Percentiles rank a stretch among this genome's conserved stretches.
Conservation (phyloP, 2,329 filamentous ascomycete genomes). For the Pyrenophora seminiperda region DNA sequence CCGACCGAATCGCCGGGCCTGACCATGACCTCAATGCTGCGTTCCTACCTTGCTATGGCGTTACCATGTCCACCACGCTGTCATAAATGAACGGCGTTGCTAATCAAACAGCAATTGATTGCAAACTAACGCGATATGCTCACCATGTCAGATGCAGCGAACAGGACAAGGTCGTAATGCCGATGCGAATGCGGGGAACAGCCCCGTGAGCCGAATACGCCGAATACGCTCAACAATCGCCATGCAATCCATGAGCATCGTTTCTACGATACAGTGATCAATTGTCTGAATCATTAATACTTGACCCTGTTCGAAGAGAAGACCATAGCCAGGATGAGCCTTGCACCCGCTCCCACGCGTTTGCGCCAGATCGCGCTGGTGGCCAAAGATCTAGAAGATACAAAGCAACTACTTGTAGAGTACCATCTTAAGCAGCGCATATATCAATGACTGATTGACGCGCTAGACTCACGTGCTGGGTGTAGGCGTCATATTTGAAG, state of each 20-base stretch:
- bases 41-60: too few species aligned
- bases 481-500: constrained; percentile 50
- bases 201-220: constrained; percentile 4
- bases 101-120: too few species aligned
- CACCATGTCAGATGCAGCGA: background rate
- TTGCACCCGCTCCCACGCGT: constrained; percentile 34
- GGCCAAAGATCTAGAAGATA: constrained; percentile 33
- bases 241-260: background rate
- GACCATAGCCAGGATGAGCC: constrained; percentile 1
- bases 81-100: too few species aligned
- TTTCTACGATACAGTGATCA: background rate
- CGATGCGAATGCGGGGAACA: constrained; percentile 10
- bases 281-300: background rate
- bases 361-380: constrained; percentile 46
- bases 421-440: too few species aligned
- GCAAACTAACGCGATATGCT: background rate
- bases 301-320: constrained; percentile 7
- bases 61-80: too few species aligned
- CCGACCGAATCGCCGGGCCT: too few species aligned
- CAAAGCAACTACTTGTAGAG: constrained; percentile 35
- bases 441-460: constrained; percentile 2
- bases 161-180: background rate
- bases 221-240: background rate
- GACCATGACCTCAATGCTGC: background rate
- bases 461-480: constrained; percentile 45